Evolutionary conservation across 2,329 filamentous ascomycete genomes (phyloP), one percentile per base, ranked within the genome.

Genomic region (Xylaria arbuscula): DNA sequence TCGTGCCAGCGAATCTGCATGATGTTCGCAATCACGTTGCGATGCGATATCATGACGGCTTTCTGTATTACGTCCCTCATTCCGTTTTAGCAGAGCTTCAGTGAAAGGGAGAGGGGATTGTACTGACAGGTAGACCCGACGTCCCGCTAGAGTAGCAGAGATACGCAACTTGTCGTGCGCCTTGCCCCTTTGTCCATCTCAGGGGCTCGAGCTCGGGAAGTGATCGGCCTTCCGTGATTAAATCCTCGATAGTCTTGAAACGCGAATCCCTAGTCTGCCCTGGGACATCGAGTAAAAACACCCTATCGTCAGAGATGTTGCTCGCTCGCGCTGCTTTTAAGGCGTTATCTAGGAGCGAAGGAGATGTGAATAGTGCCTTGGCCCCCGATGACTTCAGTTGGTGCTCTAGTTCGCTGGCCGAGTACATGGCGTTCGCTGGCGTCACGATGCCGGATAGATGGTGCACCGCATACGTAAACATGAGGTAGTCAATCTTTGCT

Each of bases 41-140:
- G 82, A 78, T 94, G 92, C 5, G 90, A 89, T 59, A 94, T 91
- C 89, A 92, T 93, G 32, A 93, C 92, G 59, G 89, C 91, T 89
- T 93, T 93, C 88, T 91, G 69, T 19, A 62, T 60, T 19, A 13
- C 66, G 62, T 13, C 5, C 6, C 24, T 22, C 24, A 8, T 11
- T 36, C n/a, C 6, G 4, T 38, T 32, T 51, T 15, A 61, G 36
- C 17, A 59, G n/a, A 15, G 17, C 1, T 64, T 17, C 28, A 1
- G 11, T 10, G 11, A 8, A n/a, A 56, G 10, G 17, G n/a, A 2
- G 3, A 8, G 9, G 40, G 38, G 3, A 22, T 7, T 24, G 32
- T 38, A 76, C 75, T 77, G 81, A 90, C 89, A 32, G 91, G 91
- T 53, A 93, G 79, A 2, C 91, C 91, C 4, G 90, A 92, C 1